Evolutionary conservation across 2,329 filamentous ascomycete genomes (phyloP).

Genomic region (Karstenula rhodostoma): DNA sequence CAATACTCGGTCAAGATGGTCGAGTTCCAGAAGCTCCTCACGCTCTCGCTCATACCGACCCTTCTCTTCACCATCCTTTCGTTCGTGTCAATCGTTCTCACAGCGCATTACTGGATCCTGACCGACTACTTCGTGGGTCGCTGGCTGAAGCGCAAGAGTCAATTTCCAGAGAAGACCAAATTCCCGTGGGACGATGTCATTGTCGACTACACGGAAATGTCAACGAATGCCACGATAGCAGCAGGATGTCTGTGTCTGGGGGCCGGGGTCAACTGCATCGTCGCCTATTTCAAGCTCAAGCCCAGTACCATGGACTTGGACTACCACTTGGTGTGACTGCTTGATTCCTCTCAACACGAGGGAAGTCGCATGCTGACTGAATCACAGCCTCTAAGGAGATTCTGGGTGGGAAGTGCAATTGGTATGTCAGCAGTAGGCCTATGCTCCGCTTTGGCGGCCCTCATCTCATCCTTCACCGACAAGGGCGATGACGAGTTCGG

Average conservation of each 20-base stretch:
- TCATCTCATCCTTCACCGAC: conserved; percentile 37
- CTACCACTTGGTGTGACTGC: conserved; percentile 29
- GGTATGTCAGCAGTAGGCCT: conserved; percentile 28
- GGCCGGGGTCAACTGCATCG: conserved; percentile 32
- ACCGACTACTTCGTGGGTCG: conserved; percentile 37
- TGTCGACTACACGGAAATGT: conserved; percentile 33
- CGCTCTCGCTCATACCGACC: conserved; percentile 32
- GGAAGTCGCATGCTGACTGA: conserved; percentile 11
- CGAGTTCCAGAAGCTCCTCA: conserved; percentile 26
- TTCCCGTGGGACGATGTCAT: conserved; percentile 35
- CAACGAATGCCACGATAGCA: conserved; percentile 39
- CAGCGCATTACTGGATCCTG: conserved; percentile 41
- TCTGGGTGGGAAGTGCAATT: conserved; percentile 34
- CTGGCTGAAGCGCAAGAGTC: conserved; percentile 28
- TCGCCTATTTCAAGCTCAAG: conserved; percentile 36
- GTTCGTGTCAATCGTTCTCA: conserved; percentile 37
- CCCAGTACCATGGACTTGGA: conserved; percentile 36
- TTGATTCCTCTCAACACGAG: background rate
- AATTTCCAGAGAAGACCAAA: conserved; percentile 27
- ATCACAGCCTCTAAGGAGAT: conserved; percentile 34
- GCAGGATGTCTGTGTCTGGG: conserved; percentile 36
- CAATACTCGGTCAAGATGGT: background rate
- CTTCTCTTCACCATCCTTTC: conserved; percentile 39
- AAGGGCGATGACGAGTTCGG: conserved; percentile 34
- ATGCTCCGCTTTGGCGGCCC: conserved; percentile 29